Evolutionary conservation across 345 rosid species (phyloP), one percentile per base, ranked within the genome.

Genomic region (Eucalyptus tenuipes): DNA sequence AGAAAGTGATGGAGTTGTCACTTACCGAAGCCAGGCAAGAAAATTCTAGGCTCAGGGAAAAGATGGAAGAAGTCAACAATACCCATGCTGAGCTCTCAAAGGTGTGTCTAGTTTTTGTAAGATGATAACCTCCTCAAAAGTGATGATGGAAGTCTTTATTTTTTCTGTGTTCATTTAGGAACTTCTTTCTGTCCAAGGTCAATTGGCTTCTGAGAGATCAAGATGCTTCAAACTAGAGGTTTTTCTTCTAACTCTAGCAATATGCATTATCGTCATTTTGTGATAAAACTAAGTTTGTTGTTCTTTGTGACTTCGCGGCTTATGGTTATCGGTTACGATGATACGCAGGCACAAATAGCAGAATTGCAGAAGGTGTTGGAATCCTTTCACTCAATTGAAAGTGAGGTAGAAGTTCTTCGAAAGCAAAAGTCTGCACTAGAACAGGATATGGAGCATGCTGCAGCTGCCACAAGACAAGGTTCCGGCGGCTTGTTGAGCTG

Each of bases 151-250:
- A 50, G 87, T 80, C 44, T 20, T 66, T 75, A 80, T 57, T 47
- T 12, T 59, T 57, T 20, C 66, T 61, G 47, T 44, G 87, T 86
- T 75, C 52, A 87, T 90, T 80, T 93, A 98, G 99, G 99, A 98
- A 93, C 96, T 97, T 86, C 95, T 94, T 49, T 98, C 99, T 40
- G 98, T 98, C 87, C 97, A 95, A 91, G 97, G 98, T 91, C 99
- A 97, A 92, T 95, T 96, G 86, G 91, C 91, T 80, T 92, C 98
- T 8, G 99, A 98, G 94, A 95, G 99, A 92, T 98, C 99, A 91
- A 95, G 99, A 96, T 98, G 99, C 96, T 96, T 95, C 87, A 98
- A 97, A 92, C 94, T 97, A 87, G 99, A 98, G 99, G 99, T 98
- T 89, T 47, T 33, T 88, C 53, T 57, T 88, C 88, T 53, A 2